Percentiles rank a stretch among this genome's conserved stretches.
These are phyloP conservation scores for Lonicera japonica DNA, from an alignment of 129 eudicot genomes.

Conservation along the genomic window DNA sequence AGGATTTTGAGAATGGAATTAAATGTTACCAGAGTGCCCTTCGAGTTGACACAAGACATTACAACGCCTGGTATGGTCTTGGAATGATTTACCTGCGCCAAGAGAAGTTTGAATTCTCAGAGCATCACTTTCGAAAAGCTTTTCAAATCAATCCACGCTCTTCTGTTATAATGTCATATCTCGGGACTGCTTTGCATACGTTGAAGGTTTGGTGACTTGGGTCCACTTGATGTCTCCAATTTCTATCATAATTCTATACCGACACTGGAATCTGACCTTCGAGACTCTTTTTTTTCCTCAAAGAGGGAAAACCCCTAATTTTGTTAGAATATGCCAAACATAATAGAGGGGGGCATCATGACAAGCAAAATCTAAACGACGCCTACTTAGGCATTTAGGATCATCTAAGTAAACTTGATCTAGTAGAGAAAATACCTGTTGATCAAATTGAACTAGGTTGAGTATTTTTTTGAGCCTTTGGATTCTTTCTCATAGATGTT, in stretches of 20 bases:
- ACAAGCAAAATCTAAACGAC: too few relatives aligned
- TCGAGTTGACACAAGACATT: conserved; percentile 76
- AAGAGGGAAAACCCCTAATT: too few relatives aligned
- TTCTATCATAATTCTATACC: neutral
- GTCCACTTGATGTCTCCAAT: neutral
- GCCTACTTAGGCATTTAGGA: too few relatives aligned
- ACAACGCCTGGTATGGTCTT: conserved; percentile 98
- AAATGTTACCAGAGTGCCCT: conserved; percentile 90
- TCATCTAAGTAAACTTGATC: too few relatives aligned
- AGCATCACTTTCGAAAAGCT: conserved; percentile 92
- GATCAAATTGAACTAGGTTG: too few relatives aligned
- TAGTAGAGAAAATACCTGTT: too few relatives aligned
- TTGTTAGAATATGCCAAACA: too few relatives aligned
- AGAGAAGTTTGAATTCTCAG: conserved; percentile 95
- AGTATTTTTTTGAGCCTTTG: too few relatives aligned
- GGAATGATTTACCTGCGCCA: conserved; percentile 97
- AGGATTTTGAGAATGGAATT: conserved; percentile 89
- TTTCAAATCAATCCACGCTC: conserved; percentile 75
- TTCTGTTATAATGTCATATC: conserved; percentile 93
- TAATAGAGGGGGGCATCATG: too few relatives aligned
- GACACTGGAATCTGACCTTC: neutral
- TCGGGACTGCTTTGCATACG: conserved; percentile 91
- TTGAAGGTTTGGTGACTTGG: conserved; percentile 87
- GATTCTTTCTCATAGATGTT: too few relatives aligned
- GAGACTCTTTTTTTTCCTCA: too few relatives aligned